Evolutionary conservation across 768 basidiomycete genomes (phyloP), one percentile per base, ranked within the genome.

Genomic region (Tubosaeta sp.): DNA sequence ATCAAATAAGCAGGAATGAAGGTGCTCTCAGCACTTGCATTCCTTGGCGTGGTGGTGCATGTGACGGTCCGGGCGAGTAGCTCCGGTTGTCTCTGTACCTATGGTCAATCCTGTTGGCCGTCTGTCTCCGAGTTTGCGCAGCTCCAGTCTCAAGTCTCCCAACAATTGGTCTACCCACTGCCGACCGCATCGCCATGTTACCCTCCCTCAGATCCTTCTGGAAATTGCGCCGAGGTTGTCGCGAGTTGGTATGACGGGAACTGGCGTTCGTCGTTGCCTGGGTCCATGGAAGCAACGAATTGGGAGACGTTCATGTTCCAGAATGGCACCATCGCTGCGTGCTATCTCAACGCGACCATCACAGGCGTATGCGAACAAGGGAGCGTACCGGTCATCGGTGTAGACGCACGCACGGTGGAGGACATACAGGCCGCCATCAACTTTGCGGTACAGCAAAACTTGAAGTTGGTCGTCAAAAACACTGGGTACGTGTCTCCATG

Each of bases 301-400:
- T 71, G 56, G 31, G 72, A 68, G 56, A 69, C 59, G 25, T 76
- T 62, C 44, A 58, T 63, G 1, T 73, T 66, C 27, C 49, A 42
- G 21, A 79, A 77, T 56, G 77, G 73, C 16, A 78, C 75, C 32
- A 76, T 79, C 41, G 72, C 72, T 1, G 46, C 53, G 3, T 61
- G 54, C 39, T 58, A 49, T 46, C 49, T 73, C 39, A 70, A 75
- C 22, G 74, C 73, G 16, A 51, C 57, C 27, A 46, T 66, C 49
- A 55, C 52, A 1, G 55, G 39, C 11, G 25, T 19, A 0, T 69
- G 68, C 38, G 51, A 47, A 29, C 64, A 61, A 52, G 65, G 64
- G 14, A 59, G 49, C 4, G 60, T 69, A 2, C 60, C 66, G 8
- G 54, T 51, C 12, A 56, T 65, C 18, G 60, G 60, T 25, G 59